phyloP scores from a whole-genome alignment of 768 basidiomycete genomes.

The Boletus patriciae region DNA sequence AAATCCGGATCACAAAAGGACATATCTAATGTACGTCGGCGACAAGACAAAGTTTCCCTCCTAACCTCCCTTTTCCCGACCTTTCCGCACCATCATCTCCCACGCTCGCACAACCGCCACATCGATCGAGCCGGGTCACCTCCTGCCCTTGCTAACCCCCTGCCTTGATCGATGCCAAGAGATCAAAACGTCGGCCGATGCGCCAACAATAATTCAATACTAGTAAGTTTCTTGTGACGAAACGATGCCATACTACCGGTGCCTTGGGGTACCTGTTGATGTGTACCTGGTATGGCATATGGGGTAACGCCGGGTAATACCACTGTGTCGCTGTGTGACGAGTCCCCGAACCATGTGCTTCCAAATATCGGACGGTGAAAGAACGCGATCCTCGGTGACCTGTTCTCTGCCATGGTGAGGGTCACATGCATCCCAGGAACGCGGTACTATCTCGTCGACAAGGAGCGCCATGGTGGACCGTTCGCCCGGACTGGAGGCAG shows the following conservation, averaged over 20 bases:
- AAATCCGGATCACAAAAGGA: too few relatives aligned
- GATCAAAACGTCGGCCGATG: background rate
- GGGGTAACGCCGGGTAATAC: background rate
- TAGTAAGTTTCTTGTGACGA: background rate
- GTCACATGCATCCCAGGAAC: background rate
- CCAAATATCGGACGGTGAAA: too few relatives aligned
- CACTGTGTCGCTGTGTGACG: background rate
- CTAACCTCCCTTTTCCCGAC: background rate
- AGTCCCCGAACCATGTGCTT: too few relatives aligned
- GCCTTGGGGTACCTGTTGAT: background rate
- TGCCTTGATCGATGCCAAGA: background rate
- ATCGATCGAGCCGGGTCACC: background rate
- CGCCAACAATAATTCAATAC: background rate
- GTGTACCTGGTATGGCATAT: background rate
- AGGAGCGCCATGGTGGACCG: background rate
- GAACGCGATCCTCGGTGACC: too few relatives aligned
- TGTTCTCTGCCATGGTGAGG: too few relatives aligned
- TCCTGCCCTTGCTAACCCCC: background rate
- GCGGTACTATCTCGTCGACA: background rate
- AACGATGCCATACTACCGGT: background rate
- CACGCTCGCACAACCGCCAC: constrained; percentile 15
- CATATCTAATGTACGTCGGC: too few relatives aligned
- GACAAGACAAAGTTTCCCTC: background rate
- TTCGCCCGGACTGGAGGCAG: background rate
- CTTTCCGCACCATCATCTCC: constrained; percentile 2